These are phyloP conservation scores for Nicotiana obtusifolia DNA, from an alignment of 257 asterid genomes.

Conservation along the genomic window DNA sequence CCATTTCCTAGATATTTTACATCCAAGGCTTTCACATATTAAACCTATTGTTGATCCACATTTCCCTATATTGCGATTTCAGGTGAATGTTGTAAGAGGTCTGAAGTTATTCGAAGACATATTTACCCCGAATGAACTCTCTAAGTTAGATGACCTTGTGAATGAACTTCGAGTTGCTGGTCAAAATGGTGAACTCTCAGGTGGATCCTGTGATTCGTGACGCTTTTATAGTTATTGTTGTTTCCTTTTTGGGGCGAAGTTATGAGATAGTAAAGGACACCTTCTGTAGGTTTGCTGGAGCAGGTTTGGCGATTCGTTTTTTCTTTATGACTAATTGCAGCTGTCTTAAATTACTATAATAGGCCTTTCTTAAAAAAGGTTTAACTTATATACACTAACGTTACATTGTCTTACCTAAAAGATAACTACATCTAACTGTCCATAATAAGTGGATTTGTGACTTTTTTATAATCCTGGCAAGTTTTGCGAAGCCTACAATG, in stretches of 20 bases:
- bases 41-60: conserved; percentile 20
- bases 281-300: conserved; percentile 64
- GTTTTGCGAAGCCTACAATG: not conserved
- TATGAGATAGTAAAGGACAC: conserved; percentile 68
- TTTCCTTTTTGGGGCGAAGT: conserved; percentile 76
- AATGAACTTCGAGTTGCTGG: conserved; percentile 90
- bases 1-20: not conserved
- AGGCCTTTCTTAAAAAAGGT: too few species aligned
- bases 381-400: too few species aligned
- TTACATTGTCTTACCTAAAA: too few species aligned
- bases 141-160: conserved; percentile 75
- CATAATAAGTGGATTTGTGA: too few species aligned
- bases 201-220: conserved; percentile 89
- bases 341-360: not conserved
- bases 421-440: too few species aligned
- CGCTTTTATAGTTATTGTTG: conserved; percentile 76
- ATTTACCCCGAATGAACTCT: conserved; percentile 65
- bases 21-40: not conserved
- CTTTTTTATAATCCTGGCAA: not conserved
- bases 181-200: conserved; percentile 96
- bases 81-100: conserved; percentile 96
- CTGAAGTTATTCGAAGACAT: conserved; percentile 81
- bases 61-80: conserved; percentile 20
- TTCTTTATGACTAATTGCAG: conserved; percentile 25
- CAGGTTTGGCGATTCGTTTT: conserved; percentile 68